Base-by-base conservation (phyloP, 106 monocot species). In the Gastrodia elata region DNA sequence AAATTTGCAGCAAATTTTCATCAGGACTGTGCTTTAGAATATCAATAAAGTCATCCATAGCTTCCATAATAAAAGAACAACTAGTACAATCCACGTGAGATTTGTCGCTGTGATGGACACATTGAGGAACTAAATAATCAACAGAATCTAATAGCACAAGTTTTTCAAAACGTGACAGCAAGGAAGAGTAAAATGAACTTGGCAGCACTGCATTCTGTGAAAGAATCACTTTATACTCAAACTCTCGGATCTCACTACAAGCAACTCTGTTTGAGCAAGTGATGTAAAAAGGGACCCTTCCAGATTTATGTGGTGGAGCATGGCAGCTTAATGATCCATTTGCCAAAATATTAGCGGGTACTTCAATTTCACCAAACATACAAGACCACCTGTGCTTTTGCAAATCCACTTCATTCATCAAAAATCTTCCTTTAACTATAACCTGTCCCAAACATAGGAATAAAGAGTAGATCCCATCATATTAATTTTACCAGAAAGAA, bases 351-450 rank as follows among this genome's bases (percentile, higher is more conserved):
- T 90, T 75, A 61, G 90, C 97, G 39, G 86, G 86, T 58, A 97
- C 97, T 88, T 97, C 92, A 71, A 83, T 74, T 82, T 93, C 90
- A 22, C 97, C 97, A 86, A 97, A 97, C 97, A 97, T 97, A 44
- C 97, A 97, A 22, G 97, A 97, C 97, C 92, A 93, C 32, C 79
- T 79, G 58, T 75, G 87, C 20, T 84, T 90, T 16, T 83, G 74
- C n/a, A 82, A 71, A 38, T 91, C 83, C 73, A 80, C 74, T 74
- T 83, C 82, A 59, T 79, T 78, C 76, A 70, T 86, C 84, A 97
- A 82, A 81, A 97, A 97, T 30, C 74, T 86, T 55, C 97, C 92
- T 34, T 76, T 88, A 38, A 97, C 78, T 75, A 81, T 25, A 72
- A 86, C 80, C 86, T 86, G 77, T 15, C 59, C 9, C 25, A 59